phyloP scores from a whole-genome alignment of 1,139 yeast genomes.

The Saccharomyces hybrid region DNA sequence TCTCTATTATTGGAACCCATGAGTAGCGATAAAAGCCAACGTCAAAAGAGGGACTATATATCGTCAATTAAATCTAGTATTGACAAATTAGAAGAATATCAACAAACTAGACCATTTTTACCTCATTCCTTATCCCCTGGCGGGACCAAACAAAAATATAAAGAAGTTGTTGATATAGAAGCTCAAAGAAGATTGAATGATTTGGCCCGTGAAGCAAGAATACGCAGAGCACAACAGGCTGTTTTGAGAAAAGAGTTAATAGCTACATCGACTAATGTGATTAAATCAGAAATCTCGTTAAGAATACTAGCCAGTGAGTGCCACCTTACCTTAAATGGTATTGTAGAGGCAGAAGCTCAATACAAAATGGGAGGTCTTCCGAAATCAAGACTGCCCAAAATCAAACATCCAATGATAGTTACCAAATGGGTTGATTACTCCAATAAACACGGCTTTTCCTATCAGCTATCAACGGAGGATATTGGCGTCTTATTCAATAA shows the following conservation, averaged over 20 bases:
- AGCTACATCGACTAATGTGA: conserved; percentile 30
- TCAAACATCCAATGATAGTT: conserved; percentile 64
- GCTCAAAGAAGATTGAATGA: conserved; percentile 30
- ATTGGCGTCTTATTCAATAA: conserved; percentile 90
- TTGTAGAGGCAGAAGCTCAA: conserved; percentile 38
- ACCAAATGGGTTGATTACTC: conserved; percentile 98
- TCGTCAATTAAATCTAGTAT: conserved; percentile 6
- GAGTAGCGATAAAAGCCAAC: conserved; percentile 47
- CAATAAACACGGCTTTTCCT: conserved; percentile 90
- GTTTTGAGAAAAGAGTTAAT: conserved; percentile 26
- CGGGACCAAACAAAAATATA: conserved; percentile 80
- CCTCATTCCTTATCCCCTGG: conserved; percentile 92
- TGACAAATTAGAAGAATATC: conserved; percentile 7
- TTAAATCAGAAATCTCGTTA: conserved; percentile 32
- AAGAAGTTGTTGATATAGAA: conserved; percentile 46
- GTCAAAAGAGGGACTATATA: conserved; percentile 2
- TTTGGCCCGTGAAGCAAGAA: conserved; percentile 30
- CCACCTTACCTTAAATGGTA: conserved; percentile 38
- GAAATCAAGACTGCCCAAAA: conserved; percentile 26
- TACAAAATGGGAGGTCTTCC: conserved; percentile 35
- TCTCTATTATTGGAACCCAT: conserved; percentile 49
- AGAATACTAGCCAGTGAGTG: conserved; percentile 39
- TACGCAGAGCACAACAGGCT: conserved; percentile 31
- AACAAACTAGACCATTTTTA: conserved; percentile 41
- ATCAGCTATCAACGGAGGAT: conserved; percentile 81